Conservation (phyloP, 176 grass and related monocot species). For the Rhynchospora pubera region DNA sequence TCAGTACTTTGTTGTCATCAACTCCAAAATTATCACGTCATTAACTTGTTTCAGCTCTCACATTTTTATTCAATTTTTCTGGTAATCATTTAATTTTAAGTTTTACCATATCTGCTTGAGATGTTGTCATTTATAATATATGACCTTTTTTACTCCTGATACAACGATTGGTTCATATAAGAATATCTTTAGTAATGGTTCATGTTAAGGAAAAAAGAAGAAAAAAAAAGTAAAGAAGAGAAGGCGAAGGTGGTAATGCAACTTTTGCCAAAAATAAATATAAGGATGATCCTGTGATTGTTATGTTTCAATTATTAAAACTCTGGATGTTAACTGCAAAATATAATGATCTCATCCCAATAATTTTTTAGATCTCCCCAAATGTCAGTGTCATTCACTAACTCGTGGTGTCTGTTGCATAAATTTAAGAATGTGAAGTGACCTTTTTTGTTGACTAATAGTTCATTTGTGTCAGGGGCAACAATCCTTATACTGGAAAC, state of each 20-base stretch:
- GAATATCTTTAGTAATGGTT: not conserved
- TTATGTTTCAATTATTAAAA: not conserved
- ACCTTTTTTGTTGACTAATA: slow-evolving; percentile 25
- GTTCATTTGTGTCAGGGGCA: slow-evolving; percentile 1
- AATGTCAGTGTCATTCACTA: not conserved
- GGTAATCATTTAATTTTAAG: not conserved
- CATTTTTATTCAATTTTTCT: slow-evolving; percentile 11
- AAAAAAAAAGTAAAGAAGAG: not conserved
- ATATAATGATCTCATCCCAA: not conserved
- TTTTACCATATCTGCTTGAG: not conserved
- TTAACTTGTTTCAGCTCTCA: slow-evolving; percentile 1
- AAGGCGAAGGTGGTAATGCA: not conserved
- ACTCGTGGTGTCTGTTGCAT: slow-evolving; percentile 10
- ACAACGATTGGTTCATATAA: not conserved
- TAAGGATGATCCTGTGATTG: not conserved
- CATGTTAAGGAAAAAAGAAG: not conserved
- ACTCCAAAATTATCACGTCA: too few relatives aligned
- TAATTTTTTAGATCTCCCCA: not conserved
- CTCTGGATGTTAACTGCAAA: not conserved
- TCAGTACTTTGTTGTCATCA: not conserved
- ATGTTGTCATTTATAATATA: not conserved
- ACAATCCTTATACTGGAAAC: slow-evolving; percentile 34
- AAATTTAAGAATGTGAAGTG: slow-evolving; percentile 17
- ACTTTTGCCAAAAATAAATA: not conserved
- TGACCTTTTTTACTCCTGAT: not conserved